These are phyloP conservation scores for Ophiosphaerella korrae DNA, from an alignment of 2,329 filamentous ascomycete species.

Conservation along the genomic window DNA sequence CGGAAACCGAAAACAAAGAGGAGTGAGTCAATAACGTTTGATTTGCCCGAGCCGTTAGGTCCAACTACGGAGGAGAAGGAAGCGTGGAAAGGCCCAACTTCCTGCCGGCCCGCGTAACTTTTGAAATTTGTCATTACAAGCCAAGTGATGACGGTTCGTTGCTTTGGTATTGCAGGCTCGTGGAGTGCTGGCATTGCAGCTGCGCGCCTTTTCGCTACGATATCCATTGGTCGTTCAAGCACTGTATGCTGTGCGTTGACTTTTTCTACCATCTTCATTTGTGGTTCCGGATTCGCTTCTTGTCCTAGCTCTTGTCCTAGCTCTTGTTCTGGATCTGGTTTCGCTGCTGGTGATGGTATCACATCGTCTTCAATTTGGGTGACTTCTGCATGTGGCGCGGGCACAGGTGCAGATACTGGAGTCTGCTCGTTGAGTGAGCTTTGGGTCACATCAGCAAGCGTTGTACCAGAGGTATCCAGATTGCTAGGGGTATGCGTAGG, in stretches of 20 bases:
- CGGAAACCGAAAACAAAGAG: conserved; percentile 99
- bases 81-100: conserved; percentile 94
- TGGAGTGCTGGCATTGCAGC: conserved; percentile 65
- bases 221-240: conserved; percentile 90
- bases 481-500: conserved; percentile 62
- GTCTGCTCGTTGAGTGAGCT: conserved; percentile 65
- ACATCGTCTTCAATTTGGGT: conserved; percentile 67
- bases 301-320: conserved; percentile 33
- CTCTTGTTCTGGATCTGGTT: conserved; percentile 16
- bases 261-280: conserved; percentile 61
- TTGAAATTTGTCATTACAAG: conserved; percentile 97
- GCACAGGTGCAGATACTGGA: conserved; percentile 27
- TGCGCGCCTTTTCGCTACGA: conserved; percentile 83
- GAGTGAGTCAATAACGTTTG: conserved; percentile 96
- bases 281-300: conserved; percentile 51
- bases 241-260: conserved; percentile 77
- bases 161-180: conserved; percentile 76
- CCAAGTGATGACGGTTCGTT: conserved; percentile 90
- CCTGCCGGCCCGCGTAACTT: conserved; percentile 93
- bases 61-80: conserved; percentile 98
- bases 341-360: conserved; percentile 34
- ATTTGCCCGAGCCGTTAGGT: conserved; percentile 97
- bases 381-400: conserved; percentile 66
- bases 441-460: conserved; percentile 75
- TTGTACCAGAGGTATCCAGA: conserved; percentile 48